Percentiles rank a stretch among this genome's conserved stretches.
Evolutionary conservation across 768 basidiomycete species (phyloP).

Genomic region (Suillus americanus): DNA sequence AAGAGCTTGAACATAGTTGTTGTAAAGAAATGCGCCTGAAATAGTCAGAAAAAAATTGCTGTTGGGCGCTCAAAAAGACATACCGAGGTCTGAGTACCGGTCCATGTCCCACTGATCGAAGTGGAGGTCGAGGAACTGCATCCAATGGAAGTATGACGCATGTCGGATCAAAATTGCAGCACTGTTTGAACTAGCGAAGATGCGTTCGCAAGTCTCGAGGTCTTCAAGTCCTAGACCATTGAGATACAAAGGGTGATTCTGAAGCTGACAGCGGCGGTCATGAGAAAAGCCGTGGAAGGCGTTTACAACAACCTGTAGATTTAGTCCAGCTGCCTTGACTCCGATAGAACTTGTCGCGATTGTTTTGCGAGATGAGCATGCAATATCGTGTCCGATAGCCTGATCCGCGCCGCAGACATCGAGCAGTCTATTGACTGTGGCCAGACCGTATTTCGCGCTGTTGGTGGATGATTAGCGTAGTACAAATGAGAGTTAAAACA

Average conservation of each 20-base stretch:
- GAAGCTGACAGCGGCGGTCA: slow-evolving; percentile 18
- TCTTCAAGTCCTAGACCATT: slow-evolving; percentile 17
- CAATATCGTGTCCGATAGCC: slow-evolving; percentile 29
- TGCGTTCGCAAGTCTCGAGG: slow-evolving; percentile 18
- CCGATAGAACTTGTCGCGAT: slow-evolving; percentile 17
- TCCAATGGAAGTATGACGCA: slow-evolving; percentile 18
- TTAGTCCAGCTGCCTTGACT: slow-evolving; percentile 1
- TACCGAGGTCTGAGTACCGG: slow-evolving; percentile 3
- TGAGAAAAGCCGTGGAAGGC: slow-evolving; percentile 25
- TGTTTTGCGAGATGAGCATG: slow-evolving; percentile 27
- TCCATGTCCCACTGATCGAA: slow-evolving; percentile 10
- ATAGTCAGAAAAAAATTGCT: neutral
- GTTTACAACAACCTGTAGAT: slow-evolving; percentile 17
- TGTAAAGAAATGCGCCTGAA: slow-evolving; percentile 13
- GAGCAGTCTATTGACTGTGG: slow-evolving; percentile 23
- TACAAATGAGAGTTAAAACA: slow-evolving; percentile 7
- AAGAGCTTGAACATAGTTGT: slow-evolving; percentile 21
- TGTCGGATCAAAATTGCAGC: slow-evolving; percentile 10
- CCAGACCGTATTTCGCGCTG: slow-evolving; percentile 3
- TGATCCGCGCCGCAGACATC: slow-evolving; percentile 16
- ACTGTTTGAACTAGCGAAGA: slow-evolving; percentile 15
- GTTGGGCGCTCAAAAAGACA: neutral
- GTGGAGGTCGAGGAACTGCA: slow-evolving; percentile 12
- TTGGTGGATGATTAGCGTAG: neutral
- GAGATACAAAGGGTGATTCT: slow-evolving; percentile 14